phyloP scores from a whole-genome alignment of 2,329 filamentous ascomycete genomes.

The Helminthosporium solani region DNA sequence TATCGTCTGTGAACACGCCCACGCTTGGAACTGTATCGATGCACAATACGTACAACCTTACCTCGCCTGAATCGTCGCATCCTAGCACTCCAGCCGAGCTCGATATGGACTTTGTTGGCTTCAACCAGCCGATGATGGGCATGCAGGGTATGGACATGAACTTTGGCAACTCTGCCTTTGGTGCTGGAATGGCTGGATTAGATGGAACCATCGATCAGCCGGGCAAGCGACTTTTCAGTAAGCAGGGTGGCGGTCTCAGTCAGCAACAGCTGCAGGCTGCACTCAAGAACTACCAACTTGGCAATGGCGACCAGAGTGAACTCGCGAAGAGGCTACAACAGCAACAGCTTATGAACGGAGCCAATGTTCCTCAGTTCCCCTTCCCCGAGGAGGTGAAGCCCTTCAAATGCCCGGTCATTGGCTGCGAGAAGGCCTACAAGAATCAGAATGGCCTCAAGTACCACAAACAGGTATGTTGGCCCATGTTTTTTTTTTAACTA shows the following conservation, averaged over 20 bases:
- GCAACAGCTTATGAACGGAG: slow-evolving; percentile 61
- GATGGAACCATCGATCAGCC: slow-evolving; percentile 77
- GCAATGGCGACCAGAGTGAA: slow-evolving; percentile 63
- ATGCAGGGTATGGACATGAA: slow-evolving; percentile 39
- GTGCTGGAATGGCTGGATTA: slow-evolving; percentile 43
- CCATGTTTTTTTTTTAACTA: slow-evolving; percentile 9
- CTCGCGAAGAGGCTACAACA: slow-evolving; percentile 66
- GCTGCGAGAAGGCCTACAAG: slow-evolving; percentile 99
- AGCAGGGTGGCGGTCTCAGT: slow-evolving; percentile 70
- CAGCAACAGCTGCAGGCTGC: slow-evolving; percentile 72
- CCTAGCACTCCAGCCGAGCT: slow-evolving; percentile 72
- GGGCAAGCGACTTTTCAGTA: slow-evolving; percentile 86
- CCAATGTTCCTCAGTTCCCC: slow-evolving; percentile 43
- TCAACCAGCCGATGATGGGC: slow-evolving; percentile 41
- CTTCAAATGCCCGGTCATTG: slow-evolving; percentile 96
- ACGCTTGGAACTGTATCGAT: slow-evolving; percentile 79
- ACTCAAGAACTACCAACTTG: slow-evolving; percentile 73
- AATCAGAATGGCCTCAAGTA: slow-evolving; percentile 99
- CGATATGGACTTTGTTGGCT: slow-evolving; percentile 67
- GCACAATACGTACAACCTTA: slow-evolving; percentile 58
- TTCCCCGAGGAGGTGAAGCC: slow-evolving; percentile 88
- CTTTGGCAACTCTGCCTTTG: slow-evolving; percentile 40
- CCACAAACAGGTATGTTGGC: slow-evolving; percentile 62
- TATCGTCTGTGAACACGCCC: slow-evolving; percentile 95
- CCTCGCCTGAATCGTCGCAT: slow-evolving; percentile 66